These are phyloP conservation scores for Pseudoscleropodium purum DNA, from an alignment of 225 moss, liverwort and hornwort species.

Conservation along the genomic window DNA sequence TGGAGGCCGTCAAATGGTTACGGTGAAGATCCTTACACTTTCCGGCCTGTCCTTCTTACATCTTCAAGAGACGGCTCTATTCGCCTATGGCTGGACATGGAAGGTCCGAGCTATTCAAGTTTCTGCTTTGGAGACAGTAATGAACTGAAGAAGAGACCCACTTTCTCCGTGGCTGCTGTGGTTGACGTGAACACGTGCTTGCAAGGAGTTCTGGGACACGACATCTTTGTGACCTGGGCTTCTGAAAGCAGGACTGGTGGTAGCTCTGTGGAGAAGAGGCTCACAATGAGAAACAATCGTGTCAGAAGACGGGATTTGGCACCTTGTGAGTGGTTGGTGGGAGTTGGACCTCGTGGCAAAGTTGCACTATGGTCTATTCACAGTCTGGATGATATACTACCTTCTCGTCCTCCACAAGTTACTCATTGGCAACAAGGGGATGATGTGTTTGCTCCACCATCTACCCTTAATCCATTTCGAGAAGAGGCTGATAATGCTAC, in stretches of 20 bases:
- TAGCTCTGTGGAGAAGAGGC: slow-evolving; percentile 19
- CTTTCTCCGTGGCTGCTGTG: slow-evolving; percentile 80
- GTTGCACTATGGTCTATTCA: slow-evolving; percentile 89
- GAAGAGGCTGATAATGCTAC: slow-evolving; percentile 12
- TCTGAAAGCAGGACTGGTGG: slow-evolving; percentile 53
- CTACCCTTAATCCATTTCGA: slow-evolving; percentile 1
- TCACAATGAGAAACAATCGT: slow-evolving; percentile 10
- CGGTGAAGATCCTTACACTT: slow-evolving; percentile 45
- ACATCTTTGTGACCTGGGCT: slow-evolving; percentile 73
- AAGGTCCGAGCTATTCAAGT: slow-evolving; percentile 52
- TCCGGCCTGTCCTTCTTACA: slow-evolving; percentile 77
- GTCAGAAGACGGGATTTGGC: slow-evolving; percentile 34
- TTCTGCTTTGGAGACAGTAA: slow-evolving; percentile 34
- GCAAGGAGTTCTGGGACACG: slow-evolving; percentile 64
- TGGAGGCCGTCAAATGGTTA: slow-evolving; percentile 87
- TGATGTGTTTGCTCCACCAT: slow-evolving; percentile 49
- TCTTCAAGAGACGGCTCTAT: slow-evolving; percentile 77
- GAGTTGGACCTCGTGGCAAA: slow-evolving; percentile 77
- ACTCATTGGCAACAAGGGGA: slow-evolving; percentile 75
- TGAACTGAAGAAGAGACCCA: slow-evolving; percentile 62
- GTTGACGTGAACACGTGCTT: slow-evolving; percentile 72
- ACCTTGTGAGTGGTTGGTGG: slow-evolving; percentile 84
- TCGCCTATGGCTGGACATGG: slow-evolving; percentile 88
- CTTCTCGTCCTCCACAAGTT: slow-evolving; percentile 64
- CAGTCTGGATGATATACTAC: slow-evolving; percentile 83